phyloP scores from a whole-genome alignment of 768 basidiomycete genomes.

The Chlorophyllum brunneum region DNA sequence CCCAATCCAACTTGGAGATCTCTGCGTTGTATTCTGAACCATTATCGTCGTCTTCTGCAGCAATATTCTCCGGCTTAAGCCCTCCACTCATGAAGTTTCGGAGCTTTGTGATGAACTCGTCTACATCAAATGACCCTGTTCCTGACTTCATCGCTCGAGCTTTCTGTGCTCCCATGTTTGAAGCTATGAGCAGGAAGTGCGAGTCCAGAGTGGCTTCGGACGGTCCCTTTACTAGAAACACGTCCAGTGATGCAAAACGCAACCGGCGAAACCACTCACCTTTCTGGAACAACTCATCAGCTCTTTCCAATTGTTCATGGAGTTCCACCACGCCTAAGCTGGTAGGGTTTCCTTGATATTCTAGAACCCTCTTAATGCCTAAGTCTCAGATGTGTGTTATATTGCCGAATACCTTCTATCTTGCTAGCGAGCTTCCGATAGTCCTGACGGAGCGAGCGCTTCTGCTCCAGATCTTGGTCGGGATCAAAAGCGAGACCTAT shows the following conservation, averaged over 20 bases:
- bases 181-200: conserved; percentile 68
- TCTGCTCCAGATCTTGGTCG: conserved; percentile 80
- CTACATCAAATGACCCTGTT: conserved; percentile 84
- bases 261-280: conserved; percentile 31
- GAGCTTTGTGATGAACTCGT: conserved; percentile 82
- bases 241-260: neutral
- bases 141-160: conserved; percentile 91
- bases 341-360: conserved; percentile 48
- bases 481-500: conserved; percentile 66
- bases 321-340: conserved; percentile 56
- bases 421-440: conserved; percentile 65
- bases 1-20: conserved; percentile 63
- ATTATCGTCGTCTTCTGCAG: conserved; percentile 53
- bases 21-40: conserved; percentile 40
- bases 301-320: conserved; percentile 48
- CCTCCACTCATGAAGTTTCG: conserved; percentile 71
- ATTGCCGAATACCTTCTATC: conserved; percentile 49
- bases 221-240: conserved; percentile 63
- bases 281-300: conserved; percentile 62
- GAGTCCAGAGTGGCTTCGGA: conserved; percentile 93
- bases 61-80: conserved; percentile 36
- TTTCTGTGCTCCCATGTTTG: conserved; percentile 77
- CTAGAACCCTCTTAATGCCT: conserved; percentile 18
- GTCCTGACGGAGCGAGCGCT: conserved; percentile 66
- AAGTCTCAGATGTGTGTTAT: no score